Evolutionary conservation across 2,329 filamentous ascomycete genomes (phyloP), one percentile per base, ranked within the genome.

Genomic region (Monilinia fructigena): DNA sequence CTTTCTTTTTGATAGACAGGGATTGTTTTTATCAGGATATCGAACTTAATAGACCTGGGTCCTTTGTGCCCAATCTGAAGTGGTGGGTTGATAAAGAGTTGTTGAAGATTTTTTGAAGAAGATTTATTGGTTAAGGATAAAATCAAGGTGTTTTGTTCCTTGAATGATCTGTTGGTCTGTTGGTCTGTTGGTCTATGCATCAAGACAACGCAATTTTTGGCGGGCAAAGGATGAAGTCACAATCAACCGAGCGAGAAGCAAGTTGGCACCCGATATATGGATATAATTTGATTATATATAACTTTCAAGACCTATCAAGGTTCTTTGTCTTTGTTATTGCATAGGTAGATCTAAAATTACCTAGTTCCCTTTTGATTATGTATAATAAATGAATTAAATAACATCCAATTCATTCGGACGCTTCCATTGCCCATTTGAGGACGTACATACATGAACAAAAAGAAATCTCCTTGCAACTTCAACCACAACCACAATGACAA

Each of bases 111-210:
- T 28, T 47, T 31, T 31, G 40, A 31, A 47, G 55, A 47, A 16
- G 40, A 42, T 42, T 42, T 42, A 42, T 42, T 45, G 55, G 26
- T 31, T 47, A 28, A 40, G 18, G 23, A 58, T 28, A 42, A 47
- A 31, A 45, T 31, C 31, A 40, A 47, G 10, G 26, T 47, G 59
- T 42, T 50, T 26, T 48, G 56, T n/a, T 59, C 47, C 42, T 20
- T 59, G 56, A 10, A 4, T 28, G 28, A 4, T 8, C 31, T 6
- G 31, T 6, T 35, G 31, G 31, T 28, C 28, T 4, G 28, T 28
- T 28, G 31, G 31, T 28, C 28, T 28, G 28, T 28, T 35, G 31
- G 58, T 50, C 58, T 52, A 61, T 61, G 58, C 58, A 61, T 61
- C 31, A 11, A 20, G 20, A 16, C 16, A 28, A 26, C 38, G 31